Evolutionary conservation across 2,329 filamentous ascomycete genomes (phyloP).

Genomic region (Aspergillus sp.): DNA sequence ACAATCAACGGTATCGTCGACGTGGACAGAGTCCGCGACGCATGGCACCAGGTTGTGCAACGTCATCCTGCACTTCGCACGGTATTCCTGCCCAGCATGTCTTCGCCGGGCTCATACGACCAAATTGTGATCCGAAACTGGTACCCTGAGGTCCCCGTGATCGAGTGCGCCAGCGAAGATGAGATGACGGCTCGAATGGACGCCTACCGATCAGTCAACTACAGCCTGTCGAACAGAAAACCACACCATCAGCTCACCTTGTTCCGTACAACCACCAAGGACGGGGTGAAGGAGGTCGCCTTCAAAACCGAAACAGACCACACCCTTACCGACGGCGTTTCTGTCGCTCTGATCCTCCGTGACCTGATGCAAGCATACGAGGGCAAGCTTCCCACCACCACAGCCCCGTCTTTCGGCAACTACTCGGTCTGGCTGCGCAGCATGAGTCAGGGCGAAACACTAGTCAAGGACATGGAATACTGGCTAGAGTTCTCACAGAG

Average conservation of each 20-base stretch:
- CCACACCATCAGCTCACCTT: neutral
- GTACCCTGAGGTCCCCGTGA: neutral
- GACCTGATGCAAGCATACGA: neutral
- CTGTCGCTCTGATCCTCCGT: neutral
- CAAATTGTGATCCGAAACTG: neutral
- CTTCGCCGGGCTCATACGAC: neutral
- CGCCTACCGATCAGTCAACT: neutral
- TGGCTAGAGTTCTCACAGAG: neutral
- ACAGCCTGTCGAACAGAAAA: neutral
- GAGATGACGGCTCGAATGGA: neutral
- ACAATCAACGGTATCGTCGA: neutral
- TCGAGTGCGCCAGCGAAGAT: neutral
- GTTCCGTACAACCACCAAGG: neutral
- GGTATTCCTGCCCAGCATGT: neutral
- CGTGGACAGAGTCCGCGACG: neutral
- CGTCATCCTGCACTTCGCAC: conserved; percentile 9
- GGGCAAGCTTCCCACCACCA: neutral
- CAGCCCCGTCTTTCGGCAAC: neutral
- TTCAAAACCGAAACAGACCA: neutral
- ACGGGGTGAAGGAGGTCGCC: neutral
- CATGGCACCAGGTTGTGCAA: conserved; percentile 5
- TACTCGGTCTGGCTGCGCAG: neutral
- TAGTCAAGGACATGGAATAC: neutral
- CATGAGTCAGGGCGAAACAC: neutral
- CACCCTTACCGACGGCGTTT: neutral